A percentile compares a stretch with the other conserved stretches of the same genome.
phyloP scores from a whole-genome alignment of 129 eudicot species.

The Mikania micrantha region DNA sequence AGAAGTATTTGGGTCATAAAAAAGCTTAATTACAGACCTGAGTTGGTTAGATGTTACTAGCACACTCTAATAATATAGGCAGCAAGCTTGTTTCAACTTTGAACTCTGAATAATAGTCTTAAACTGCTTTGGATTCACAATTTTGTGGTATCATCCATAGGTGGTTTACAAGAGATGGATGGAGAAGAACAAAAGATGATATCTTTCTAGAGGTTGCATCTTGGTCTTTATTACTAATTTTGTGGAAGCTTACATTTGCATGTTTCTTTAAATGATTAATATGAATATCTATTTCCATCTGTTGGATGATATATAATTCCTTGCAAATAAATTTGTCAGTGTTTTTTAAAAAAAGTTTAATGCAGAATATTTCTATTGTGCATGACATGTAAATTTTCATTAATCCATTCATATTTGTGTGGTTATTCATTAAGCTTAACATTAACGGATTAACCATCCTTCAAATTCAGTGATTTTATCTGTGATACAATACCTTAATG shows the following conservation, averaged over 20 bases:
- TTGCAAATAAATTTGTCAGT: background rate
- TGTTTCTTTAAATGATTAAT: constrained; percentile 5
- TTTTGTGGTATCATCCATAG: constrained; percentile 31
- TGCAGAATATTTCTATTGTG: background rate
- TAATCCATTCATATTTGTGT: background rate
- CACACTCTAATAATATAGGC: constrained; percentile 11
- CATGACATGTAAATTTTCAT: background rate
- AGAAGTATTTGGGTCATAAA: background rate
- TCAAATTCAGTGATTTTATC: background rate
- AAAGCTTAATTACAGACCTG: background rate
- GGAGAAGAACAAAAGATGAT: constrained; percentile 94
- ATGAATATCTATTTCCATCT: constrained; percentile 1
- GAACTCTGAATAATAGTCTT: background rate
- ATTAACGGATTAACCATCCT: background rate
- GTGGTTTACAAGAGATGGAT: constrained; percentile 89
- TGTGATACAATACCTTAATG: background rate
- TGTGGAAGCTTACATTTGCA: constrained; percentile 1
- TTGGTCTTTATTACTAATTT: background rate
- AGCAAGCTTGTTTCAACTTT: constrained; percentile 5
- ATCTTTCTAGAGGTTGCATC: constrained; percentile 64
- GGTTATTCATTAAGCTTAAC: background rate
- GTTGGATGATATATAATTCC: constrained; percentile 3
- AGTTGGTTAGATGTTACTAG: constrained; percentile 3
- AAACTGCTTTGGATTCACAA: background rate
- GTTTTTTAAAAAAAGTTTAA: background rate